These are phyloP conservation scores for Tolypocladium tropicale DNA, from an alignment of 2,329 filamentous ascomycete genomes.

Conservation along the genomic window DNA sequence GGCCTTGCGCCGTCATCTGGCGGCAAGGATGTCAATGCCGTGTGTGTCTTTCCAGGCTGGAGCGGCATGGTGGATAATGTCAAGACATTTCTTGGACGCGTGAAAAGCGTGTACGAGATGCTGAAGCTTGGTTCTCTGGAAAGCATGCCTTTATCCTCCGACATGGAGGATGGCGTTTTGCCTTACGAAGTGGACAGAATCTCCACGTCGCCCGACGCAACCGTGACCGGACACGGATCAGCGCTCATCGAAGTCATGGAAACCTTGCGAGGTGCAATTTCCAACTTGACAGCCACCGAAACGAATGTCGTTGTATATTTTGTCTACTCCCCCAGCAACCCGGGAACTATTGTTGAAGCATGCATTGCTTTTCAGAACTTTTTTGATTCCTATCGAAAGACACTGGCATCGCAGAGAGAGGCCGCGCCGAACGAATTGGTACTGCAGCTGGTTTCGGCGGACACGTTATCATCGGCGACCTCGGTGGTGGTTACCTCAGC, in stretches of 20 bases:
- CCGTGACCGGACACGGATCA: conserved; percentile 31
- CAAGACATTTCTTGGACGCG: conserved; percentile 53
- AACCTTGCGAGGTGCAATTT: conserved; percentile 35
- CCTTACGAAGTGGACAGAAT: conserved; percentile 38
- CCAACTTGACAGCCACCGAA: conserved; percentile 28
- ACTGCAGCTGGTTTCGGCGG: conserved; percentile 63
- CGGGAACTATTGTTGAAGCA: conserved; percentile 55
- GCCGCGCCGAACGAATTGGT: conserved; percentile 54
- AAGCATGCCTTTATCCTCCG: conserved; percentile 30
- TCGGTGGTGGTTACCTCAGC: conserved; percentile 53
- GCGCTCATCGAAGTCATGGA: conserved; percentile 38
- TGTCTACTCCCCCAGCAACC: conserved; percentile 55
- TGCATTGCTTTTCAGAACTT: conserved; percentile 66
- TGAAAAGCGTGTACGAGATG: conserved; percentile 63
- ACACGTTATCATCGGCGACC: conserved; percentile 53
- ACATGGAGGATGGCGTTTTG: conserved; percentile 34
- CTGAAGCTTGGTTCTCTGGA: conserved; percentile 61
- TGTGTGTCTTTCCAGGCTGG: conserved; percentile 61
- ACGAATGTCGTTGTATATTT: conserved; percentile 68
- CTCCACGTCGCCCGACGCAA: conserved; percentile 28
- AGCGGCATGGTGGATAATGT: conserved; percentile 52
- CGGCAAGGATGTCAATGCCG: conserved; percentile 57
- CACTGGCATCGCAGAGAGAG: conserved; percentile 29
- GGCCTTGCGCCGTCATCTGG: conserved; percentile 64
- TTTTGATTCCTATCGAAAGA: conserved; percentile 47